Conservation (phyloP, 176 grass and related monocot genomes). For the Phyllostachys edulis region DNA sequence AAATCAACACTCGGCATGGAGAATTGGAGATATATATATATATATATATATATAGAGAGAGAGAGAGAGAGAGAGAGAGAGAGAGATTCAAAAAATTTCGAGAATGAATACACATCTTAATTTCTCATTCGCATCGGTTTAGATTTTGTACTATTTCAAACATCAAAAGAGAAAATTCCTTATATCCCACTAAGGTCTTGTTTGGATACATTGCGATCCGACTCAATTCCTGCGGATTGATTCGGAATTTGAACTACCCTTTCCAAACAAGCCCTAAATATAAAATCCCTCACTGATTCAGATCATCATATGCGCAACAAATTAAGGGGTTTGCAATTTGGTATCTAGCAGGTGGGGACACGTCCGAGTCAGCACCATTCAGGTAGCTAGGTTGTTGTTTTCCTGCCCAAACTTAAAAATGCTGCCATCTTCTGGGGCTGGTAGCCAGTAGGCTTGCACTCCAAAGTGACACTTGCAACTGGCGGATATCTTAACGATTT, state of each 20-base stretch:
- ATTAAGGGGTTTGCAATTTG: not conserved
- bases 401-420: slow-evolving; percentile 21
- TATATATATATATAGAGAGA: no score
- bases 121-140: not conserved
- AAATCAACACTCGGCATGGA: not conserved
- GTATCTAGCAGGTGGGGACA: not conserved
- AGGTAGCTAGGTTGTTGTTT: slow-evolving; percentile 32
- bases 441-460: not conserved
- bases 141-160: not conserved
- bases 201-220: no score
- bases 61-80: no score
- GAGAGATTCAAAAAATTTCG: no score
- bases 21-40: no score
- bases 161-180: not conserved
- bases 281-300: not conserved
- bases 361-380: slow-evolving; percentile 44
- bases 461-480: slow-evolving; percentile 27
- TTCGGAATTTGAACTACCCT: no score
- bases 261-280: no score
- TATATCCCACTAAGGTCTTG: no score
- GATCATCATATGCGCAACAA: not conserved
- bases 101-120: not conserved
- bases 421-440: not conserved
- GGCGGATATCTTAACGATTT: slow-evolving; percentile 1
- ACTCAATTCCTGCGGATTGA: no score